phyloP scores from a whole-genome alignment of 768 basidiomycete genomes.

The Lactarius hatsudake region DNA sequence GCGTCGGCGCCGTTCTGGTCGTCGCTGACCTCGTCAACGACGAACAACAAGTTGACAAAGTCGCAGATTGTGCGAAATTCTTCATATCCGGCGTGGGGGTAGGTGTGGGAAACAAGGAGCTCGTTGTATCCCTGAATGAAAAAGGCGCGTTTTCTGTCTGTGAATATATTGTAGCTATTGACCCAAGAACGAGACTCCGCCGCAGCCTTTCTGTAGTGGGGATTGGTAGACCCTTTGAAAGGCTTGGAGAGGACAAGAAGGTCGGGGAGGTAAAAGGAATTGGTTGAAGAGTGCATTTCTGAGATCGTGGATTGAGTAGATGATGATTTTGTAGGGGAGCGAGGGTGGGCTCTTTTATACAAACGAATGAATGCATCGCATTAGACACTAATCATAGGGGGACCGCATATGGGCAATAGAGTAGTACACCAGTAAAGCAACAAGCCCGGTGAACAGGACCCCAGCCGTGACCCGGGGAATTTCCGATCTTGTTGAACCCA shows the following conservation, averaged over 20 bases:
- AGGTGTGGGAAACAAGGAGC: slow-evolving; percentile 61
- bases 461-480: background rate
- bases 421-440: background rate
- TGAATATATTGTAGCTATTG: slow-evolving; percentile 59
- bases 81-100: slow-evolving; percentile 58
- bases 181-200: slow-evolving; percentile 65
- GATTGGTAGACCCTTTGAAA: slow-evolving; percentile 52
- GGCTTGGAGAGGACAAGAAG: slow-evolving; percentile 46
- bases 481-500: slow-evolving; percentile 14
- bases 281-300: slow-evolving; percentile 28
- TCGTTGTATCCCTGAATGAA: slow-evolving; percentile 64
- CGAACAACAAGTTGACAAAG: slow-evolving; percentile 53
- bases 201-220: slow-evolving; percentile 55
- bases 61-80: slow-evolving; percentile 63
- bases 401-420: background rate
- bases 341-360: slow-evolving; percentile 11
- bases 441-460: background rate
- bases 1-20: slow-evolving; percentile 62
- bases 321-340: background rate
- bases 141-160: slow-evolving; percentile 58
- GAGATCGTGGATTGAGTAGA: background rate
- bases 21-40: slow-evolving; percentile 68
- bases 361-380: slow-evolving; percentile 12
- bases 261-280: slow-evolving; percentile 52
- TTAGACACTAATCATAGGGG: background rate